Evolutionary conservation across 177 flowering plant genomes (phyloP).

Genomic region (Tripterygium wilfordii): DNA sequence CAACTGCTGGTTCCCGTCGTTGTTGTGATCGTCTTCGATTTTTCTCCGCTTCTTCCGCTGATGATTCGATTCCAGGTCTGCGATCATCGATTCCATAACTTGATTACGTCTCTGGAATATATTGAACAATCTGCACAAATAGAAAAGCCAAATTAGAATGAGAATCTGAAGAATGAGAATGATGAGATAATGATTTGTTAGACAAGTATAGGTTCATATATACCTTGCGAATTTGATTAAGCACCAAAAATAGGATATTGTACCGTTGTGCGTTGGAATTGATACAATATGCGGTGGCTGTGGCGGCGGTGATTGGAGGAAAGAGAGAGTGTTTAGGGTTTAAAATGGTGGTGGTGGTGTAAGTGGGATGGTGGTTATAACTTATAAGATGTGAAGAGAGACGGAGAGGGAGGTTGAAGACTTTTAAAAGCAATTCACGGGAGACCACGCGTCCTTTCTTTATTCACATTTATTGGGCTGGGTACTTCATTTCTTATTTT

Average conservation of each 20-base stretch:
- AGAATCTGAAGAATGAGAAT: neutral
- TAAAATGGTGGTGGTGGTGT: neutral
- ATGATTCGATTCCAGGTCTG: conserved; percentile 15
- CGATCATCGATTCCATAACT: neutral
- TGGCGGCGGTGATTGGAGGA: neutral
- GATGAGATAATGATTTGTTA: too few relatives aligned
- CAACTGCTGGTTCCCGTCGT: neutral
- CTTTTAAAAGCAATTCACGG: conserved; percentile 27
- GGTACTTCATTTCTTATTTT: too few relatives aligned
- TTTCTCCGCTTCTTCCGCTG: conserved; percentile 29
- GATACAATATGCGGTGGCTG: too few relatives aligned
- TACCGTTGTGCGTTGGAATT: too few relatives aligned
- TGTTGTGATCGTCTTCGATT: neutral
- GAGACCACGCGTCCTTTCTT: conserved; percentile 40
- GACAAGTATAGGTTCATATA: too few relatives aligned
- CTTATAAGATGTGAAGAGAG: too few relatives aligned
- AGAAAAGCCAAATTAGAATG: too few relatives aligned
- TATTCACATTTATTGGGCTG: conserved; percentile 29
- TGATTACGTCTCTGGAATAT: too few relatives aligned
- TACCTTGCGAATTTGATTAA: too few relatives aligned
- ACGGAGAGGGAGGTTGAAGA: neutral
- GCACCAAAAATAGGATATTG: too few relatives aligned
- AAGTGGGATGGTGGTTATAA: neutral
- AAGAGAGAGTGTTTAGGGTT: conserved; percentile 4
- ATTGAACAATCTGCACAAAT: too few relatives aligned